Conservation (phyloP, 805 yeast genomes). For the Wickerhamomyces queroliae region DNA sequence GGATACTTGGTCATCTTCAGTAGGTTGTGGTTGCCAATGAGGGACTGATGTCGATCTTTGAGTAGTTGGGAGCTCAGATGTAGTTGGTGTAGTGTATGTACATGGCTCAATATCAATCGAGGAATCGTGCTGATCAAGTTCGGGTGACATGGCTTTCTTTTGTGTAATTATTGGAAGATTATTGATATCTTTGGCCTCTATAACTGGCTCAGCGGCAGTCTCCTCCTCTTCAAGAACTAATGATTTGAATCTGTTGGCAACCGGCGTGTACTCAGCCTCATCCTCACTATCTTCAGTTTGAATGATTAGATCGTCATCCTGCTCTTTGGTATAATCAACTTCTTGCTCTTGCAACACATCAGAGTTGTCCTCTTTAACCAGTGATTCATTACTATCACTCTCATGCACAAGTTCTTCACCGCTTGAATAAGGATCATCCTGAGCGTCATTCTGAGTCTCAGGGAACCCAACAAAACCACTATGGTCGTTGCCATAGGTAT, state of each 20-base stretch:
- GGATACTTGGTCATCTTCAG: constrained; percentile 11
- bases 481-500: too few relatives aligned
- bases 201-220: constrained; percentile 1
- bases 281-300: constrained; percentile 6
- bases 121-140: constrained; percentile 1
- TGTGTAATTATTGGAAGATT: too few relatives aligned
- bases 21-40: constrained; percentile 10
- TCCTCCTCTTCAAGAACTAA: constrained; percentile 1
- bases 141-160: too few relatives aligned
- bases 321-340: not conserved
- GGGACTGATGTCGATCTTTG: too few relatives aligned
- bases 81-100: too few relatives aligned
- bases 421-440: not conserved
- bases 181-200: not conserved
- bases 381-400: not conserved
- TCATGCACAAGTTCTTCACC: too few relatives aligned
- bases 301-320: not conserved
- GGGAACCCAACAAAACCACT: constrained; percentile 9
- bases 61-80: not conserved
- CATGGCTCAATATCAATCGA: too few relatives aligned
- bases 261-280: not conserved
- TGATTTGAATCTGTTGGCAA: not conserved
- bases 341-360: not conserved
- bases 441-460: not conserved
- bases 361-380: not conserved